These are phyloP conservation scores for Sugiyamaella castrensis DNA, from an alignment of 1,139 yeast genomes.

Conservation along the genomic window DNA sequence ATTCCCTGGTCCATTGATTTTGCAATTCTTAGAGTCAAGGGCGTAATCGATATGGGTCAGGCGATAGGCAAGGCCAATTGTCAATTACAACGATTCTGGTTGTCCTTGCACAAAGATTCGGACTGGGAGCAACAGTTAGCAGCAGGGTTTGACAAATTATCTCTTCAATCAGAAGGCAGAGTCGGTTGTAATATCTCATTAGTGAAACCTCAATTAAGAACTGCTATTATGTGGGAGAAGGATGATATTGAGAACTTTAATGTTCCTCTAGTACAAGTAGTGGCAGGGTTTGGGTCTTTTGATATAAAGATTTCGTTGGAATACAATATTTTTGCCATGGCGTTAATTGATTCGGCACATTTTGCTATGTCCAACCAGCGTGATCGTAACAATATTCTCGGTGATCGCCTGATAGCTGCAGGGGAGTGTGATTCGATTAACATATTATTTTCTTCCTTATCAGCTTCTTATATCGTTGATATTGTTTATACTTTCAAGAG, in stretches of 20 bases:
- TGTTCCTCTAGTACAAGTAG: conserved; percentile 66
- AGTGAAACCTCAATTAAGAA: conserved; percentile 51
- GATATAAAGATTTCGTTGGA: conserved; percentile 70
- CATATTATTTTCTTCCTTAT: conserved; percentile 72
- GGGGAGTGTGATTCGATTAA: conserved; percentile 56
- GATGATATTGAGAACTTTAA: conserved; percentile 23
- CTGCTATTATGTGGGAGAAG: conserved; percentile 68
- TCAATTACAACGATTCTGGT: conserved; percentile 60
- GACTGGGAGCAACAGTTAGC: conserved; percentile 73
- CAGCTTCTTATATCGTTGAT: conserved; percentile 79
- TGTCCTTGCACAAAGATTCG: conserved; percentile 55
- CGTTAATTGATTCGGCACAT: conserved; percentile 48
- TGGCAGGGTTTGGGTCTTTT: conserved; percentile 49
- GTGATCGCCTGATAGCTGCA: conserved; percentile 62
- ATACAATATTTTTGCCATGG: conserved; percentile 75
- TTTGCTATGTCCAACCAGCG: conserved; percentile 67
- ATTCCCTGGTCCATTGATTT: conserved; percentile 75
- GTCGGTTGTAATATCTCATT: conserved; percentile 66
- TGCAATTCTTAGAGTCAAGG: conserved; percentile 50
- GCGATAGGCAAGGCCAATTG: conserved; percentile 68
- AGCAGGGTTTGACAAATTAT: conserved; percentile 55
- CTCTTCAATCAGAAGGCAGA: conserved; percentile 65
- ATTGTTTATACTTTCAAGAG: conserved; percentile 68
- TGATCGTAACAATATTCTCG: conserved; percentile 46
- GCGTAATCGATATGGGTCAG: conserved; percentile 76